Percentiles rank a stretch among this genome's conserved stretches.
Conservation (phyloP, 169 alveolate species). For the Plasmodium ovale region DNA sequence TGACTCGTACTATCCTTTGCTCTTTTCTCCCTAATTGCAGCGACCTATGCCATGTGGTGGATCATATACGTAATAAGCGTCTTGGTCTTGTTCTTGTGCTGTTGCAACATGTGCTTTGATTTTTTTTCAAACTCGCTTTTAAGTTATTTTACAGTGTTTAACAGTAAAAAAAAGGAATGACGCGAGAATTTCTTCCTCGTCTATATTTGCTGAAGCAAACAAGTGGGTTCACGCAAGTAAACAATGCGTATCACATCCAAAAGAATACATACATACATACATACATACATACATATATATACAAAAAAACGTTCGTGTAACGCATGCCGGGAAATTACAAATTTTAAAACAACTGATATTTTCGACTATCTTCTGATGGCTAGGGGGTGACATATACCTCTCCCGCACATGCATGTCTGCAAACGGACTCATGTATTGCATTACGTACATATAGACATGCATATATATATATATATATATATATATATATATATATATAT, state of each 20-base stretch:
- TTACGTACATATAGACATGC: neutral
- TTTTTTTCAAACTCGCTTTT: slow-evolving; percentile 41
- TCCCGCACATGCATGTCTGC: too few species aligned
- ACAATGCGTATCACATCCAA: neutral
- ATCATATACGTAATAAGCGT: slow-evolving; percentile 57
- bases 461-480: slow-evolving; percentile 23
- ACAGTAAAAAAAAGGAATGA: slow-evolving; percentile 23
- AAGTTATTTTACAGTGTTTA: slow-evolving; percentile 32
- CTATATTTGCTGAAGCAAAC: neutral
- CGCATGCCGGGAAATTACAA: too few species aligned
- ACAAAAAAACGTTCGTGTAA: neutral
- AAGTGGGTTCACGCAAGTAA: neutral
- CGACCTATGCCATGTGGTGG: slow-evolving; percentile 76
- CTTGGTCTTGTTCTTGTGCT: slow-evolving; percentile 63
- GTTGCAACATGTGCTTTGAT: slow-evolving; percentile 69
- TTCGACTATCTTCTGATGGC: neutral
- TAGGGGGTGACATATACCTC: too few species aligned
- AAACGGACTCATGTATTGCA: neutral
- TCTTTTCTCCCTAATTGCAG: slow-evolving; percentile 9
- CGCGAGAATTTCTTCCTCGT: neutral
- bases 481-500: neutral
- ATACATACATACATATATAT: neutral
- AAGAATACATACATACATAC: neutral
- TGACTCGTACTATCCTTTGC: neutral
- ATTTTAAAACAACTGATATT: neutral